Conservation (phyloP, 73 alveolate species). For the Paramecium bursaria region DNA sequence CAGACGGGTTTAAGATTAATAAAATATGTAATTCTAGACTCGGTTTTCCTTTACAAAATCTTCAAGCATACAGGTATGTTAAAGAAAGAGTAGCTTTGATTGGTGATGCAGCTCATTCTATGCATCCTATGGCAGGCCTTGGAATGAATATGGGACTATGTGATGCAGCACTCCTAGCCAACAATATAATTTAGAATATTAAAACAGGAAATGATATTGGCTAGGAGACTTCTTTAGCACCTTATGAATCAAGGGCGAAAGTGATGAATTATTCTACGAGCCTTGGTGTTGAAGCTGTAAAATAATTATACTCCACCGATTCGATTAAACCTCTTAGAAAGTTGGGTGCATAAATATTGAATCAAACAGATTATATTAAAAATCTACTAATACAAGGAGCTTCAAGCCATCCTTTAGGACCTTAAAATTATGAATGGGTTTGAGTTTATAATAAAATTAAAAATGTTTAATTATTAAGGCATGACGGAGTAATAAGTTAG, state of each 20-base stretch:
- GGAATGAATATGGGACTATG: conserved; percentile 71
- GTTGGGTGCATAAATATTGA: conserved; percentile 49
- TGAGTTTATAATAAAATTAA: not conserved
- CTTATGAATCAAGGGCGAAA: conserved; percentile 64
- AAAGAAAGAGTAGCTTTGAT: conserved; percentile 79
- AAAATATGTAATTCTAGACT: conserved; percentile 71
- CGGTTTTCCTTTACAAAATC: conserved; percentile 74
- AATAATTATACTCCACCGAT: conserved; percentile 53
- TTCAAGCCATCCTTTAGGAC: conserved; percentile 71
- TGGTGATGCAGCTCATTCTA: conserved; percentile 88
- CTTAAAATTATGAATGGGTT: conserved; percentile 37
- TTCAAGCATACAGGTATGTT: conserved; percentile 58
- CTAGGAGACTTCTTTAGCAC: conserved; percentile 20
- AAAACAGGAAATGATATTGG: conserved; percentile 68
- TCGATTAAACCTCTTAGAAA: conserved; percentile 39
- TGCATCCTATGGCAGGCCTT: conserved; percentile 86
- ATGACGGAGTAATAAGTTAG: conserved; percentile 45
- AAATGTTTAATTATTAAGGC: conserved; percentile 50
- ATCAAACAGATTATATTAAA: conserved; percentile 21
- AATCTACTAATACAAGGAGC: conserved; percentile 36
- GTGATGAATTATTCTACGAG: conserved; percentile 67
- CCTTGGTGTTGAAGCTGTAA: conserved; percentile 52
- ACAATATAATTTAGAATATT: conserved; percentile 43
- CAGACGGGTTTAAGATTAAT: conserved; percentile 62
- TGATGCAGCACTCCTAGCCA: conserved; percentile 69